Evolutionary conservation across 106 monocot genomes (phyloP).

Genomic region (Platanthera guangdongensis): DNA sequence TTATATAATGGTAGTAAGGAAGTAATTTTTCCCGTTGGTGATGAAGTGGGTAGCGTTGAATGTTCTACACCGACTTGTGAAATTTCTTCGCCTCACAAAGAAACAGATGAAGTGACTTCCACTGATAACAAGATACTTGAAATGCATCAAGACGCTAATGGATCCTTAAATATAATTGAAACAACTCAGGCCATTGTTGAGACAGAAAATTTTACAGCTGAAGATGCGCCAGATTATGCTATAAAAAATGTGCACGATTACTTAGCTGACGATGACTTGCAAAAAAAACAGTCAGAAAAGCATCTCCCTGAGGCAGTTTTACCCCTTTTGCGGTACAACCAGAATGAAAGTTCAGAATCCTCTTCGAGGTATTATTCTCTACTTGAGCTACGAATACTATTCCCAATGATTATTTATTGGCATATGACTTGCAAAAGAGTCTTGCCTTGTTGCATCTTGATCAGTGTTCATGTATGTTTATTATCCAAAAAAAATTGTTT

Average conservation of each 20-base stretch:
- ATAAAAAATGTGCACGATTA: conserved; percentile 14
- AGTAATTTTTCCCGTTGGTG: conserved; percentile 11
- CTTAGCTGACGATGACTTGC: conserved; percentile 11
- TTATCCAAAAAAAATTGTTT: background rate
- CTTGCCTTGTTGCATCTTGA: background rate
- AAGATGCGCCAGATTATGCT: conserved; percentile 7
- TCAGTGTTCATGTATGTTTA: background rate
- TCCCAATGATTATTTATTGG: background rate
- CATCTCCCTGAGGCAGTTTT: conserved; percentile 42
- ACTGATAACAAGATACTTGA: conserved; percentile 12
- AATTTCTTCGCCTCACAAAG: conserved; percentile 9
- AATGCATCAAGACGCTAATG: conserved; percentile 11
- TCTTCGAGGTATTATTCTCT: conserved; percentile 52
- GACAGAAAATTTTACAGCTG: conserved; percentile 8
- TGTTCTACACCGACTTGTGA: conserved; percentile 16
- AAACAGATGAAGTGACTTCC: conserved; percentile 2
- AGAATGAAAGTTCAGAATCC: conserved; percentile 50
- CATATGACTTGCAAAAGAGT: background rate
- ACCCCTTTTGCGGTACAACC: conserved; percentile 46
- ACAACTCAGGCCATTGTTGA: conserved; percentile 14
- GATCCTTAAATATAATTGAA: conserved; percentile 2
- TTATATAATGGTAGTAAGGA: conserved; percentile 14
- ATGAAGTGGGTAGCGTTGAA: conserved; percentile 9
- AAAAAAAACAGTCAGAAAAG: conserved; percentile 20
- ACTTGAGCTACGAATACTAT: background rate